Evolutionary conservation across 129 eudicot genomes (phyloP).

Genomic region (Pulicaria dysenterica): DNA sequence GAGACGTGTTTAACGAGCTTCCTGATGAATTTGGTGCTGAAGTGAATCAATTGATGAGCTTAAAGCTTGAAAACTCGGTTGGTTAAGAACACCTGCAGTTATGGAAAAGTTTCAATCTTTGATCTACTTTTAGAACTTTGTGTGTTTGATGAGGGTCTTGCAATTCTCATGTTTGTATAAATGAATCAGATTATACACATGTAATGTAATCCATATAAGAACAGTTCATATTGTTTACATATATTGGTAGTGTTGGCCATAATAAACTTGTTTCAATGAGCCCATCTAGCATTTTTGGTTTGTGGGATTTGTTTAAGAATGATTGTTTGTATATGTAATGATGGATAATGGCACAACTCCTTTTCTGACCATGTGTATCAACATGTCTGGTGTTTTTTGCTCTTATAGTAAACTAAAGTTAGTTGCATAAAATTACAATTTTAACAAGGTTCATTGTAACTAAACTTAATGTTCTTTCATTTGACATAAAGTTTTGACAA

Average conservation of each 20-base stretch:
- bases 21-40: slow-evolving; percentile 97
- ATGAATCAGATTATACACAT: slow-evolving; percentile 26
- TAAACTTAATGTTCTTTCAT: no score
- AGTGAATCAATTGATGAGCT: slow-evolving; percentile 93
- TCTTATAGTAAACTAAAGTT: no score
- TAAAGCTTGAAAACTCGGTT: slow-evolving; percentile 94
- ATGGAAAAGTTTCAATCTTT: slow-evolving; percentile 13
- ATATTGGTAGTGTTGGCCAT: slow-evolving; percentile 12
- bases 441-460: no score
- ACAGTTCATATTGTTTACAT: slow-evolving; percentile 11
- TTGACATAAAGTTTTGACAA: no score
- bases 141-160: slow-evolving; percentile 2
- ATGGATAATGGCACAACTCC: no score
- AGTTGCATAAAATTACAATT: no score
- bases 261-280: slow-evolving; percentile 10
- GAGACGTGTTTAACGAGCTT: slow-evolving; percentile 90
- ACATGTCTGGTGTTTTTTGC: no score
- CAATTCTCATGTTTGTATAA: slow-evolving; percentile 14
- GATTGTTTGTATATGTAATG: no score
- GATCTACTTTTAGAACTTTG: background rate
- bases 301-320: no score
- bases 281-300: background rate
- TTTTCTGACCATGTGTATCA: no score
- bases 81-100: slow-evolving; percentile 49
- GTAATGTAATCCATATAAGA: slow-evolving; percentile 28